Evolutionary conservation across 2,329 filamentous ascomycete species (phyloP).

Genomic region (Arthrobotrys conoides): DNA sequence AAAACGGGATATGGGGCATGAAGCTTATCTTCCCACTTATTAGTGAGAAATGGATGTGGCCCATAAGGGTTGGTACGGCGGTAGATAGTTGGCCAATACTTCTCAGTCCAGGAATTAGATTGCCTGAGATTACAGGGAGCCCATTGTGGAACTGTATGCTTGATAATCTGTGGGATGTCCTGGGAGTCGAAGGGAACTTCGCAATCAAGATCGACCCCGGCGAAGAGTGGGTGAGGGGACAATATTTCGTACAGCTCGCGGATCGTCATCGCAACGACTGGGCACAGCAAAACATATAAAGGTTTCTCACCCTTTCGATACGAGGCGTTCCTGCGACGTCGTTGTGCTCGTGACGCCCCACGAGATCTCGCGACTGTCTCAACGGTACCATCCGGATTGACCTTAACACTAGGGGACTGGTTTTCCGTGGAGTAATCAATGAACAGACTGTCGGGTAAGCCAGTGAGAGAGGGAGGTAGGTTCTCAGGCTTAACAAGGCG

Average conservation of each 20-base stretch:
- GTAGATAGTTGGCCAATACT: constrained; percentile 88
- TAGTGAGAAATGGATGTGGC: constrained; percentile 81
- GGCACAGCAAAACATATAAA: constrained; percentile 71
- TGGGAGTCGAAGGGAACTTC: constrained; percentile 66
- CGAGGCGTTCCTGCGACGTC: constrained; percentile 51
- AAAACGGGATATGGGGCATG: constrained; percentile 36
- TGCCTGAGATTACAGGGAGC: constrained; percentile 82
- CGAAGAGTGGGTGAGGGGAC: constrained; percentile 64
- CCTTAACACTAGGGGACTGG: constrained; percentile 53
- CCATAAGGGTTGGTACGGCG: constrained; percentile 89
- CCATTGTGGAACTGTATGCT: constrained; percentile 78
- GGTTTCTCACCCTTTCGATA: constrained; percentile 63
- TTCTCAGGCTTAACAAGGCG: constrained; percentile 73
- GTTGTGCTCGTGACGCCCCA: constrained; percentile 53
- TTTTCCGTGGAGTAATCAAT: constrained; percentile 61
- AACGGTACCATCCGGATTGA: constrained; percentile 55
- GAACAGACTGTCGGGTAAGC: constrained; percentile 65
- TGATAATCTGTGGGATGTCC: constrained; percentile 71
- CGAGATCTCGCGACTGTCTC: constrained; percentile 68
- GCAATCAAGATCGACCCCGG: constrained; percentile 66
- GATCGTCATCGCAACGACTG: constrained; percentile 70
- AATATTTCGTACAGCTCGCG: constrained; percentile 72
- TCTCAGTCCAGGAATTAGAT: constrained; percentile 79
- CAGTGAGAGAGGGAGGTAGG: constrained; percentile 70
- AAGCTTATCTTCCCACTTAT: constrained; percentile 58